Evolutionary conservation across 2,329 filamentous ascomycete genomes (phyloP).

Genomic region (Ceratocystis huliohia): DNA sequence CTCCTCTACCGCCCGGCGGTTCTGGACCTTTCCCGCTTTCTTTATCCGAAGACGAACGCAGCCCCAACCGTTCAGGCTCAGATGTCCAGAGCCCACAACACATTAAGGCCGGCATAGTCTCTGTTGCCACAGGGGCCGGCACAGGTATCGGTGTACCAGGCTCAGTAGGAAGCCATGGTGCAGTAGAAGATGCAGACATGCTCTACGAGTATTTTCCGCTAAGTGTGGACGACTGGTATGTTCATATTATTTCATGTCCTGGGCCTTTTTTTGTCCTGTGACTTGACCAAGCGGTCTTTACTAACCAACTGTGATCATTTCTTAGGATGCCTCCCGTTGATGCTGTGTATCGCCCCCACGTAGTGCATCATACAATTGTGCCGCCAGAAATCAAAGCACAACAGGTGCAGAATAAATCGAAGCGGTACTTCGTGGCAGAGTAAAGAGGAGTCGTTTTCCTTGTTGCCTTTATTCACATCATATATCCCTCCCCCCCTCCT

Average conservation of each 20-base stretch:
- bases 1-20: background rate
- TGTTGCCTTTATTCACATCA: conserved; percentile 20
- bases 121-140: conserved; percentile 21
- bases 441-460: conserved; percentile 25
- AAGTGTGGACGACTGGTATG: conserved; percentile 72
- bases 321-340: conserved; percentile 71
- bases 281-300: background rate
- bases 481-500: background rate
- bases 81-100: conserved; percentile 41
- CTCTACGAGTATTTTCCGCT: conserved; percentile 93
- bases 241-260: conserved; percentile 5
- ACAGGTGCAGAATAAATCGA: conserved; percentile 51
- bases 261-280: background rate
- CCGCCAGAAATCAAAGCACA: conserved; percentile 59
- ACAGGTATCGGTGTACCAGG: background rate
- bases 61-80: conserved; percentile 39
- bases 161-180: conserved; percentile 39
- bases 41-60: conserved; percentile 48
- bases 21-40: conserved; percentile 38
- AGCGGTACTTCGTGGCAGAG: conserved; percentile 60
- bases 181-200: conserved; percentile 65
- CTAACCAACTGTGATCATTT: conserved; percentile 21
- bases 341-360: conserved; percentile 79
- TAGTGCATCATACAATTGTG: conserved; percentile 75
- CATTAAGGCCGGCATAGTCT: conserved; percentile 28